phyloP scores from a whole-genome alignment of 192 early-diverging fungal genomes.

The Globomyces pollinis-pini region DNA sequence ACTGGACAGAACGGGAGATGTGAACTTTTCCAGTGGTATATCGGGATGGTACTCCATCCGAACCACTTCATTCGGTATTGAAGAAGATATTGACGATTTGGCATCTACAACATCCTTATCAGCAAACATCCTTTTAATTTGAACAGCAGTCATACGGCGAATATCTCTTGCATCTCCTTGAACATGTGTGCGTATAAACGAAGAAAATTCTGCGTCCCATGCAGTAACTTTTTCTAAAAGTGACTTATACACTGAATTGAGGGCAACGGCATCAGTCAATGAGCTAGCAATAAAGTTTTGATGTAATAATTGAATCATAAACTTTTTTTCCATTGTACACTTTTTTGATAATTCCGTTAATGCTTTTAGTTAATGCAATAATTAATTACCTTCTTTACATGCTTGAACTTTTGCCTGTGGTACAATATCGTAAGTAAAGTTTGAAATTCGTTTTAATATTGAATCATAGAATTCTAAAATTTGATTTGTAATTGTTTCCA shows the following conservation, averaged over 20 bases:
- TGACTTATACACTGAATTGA: constrained; percentile 68
- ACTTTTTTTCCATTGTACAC: constrained; percentile 68
- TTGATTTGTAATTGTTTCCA: constrained; percentile 54
- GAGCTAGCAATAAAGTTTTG: constrained; percentile 72
- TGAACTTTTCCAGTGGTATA: neutral
- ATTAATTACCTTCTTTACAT: constrained; percentile 65
- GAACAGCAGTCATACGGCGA: constrained; percentile 51
- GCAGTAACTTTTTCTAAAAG: constrained; percentile 69
- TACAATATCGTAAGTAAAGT: constrained; percentile 73
- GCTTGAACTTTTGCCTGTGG: constrained; percentile 58
- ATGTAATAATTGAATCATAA: constrained; percentile 75
- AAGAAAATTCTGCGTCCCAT: constrained; percentile 81
- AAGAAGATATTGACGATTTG: too few species aligned
- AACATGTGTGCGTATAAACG: constrained; percentile 71
- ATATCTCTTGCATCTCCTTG: constrained; percentile 71
- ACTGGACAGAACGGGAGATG: neutral
- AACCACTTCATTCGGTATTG: neutral
- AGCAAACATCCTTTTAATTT: constrained; percentile 58
- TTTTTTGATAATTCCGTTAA: constrained; percentile 62
- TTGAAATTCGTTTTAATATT: constrained; percentile 67
- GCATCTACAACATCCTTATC: constrained; percentile 41
- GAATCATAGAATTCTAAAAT: constrained; percentile 85
- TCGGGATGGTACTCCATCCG: neutral
- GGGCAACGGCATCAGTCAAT: constrained; percentile 69
- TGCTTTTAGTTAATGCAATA: too few species aligned